Evolutionary conservation across 225 moss, liverwort and hornwort genomes (phyloP), one percentile per base, ranked within the genome.

Genomic region (Physcomitrium patens): DNA sequence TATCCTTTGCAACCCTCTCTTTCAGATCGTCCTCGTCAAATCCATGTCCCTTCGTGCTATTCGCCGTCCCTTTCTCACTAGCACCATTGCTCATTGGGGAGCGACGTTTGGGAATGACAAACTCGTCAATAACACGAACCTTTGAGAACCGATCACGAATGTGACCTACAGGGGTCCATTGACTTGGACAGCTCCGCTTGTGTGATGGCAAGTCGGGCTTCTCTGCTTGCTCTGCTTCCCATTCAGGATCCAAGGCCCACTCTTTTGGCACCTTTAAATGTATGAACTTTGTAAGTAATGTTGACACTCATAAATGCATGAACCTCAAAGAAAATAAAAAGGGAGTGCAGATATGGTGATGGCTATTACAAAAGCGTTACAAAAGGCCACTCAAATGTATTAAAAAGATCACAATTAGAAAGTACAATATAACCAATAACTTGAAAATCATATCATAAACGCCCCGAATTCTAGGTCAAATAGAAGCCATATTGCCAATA

Each of bases 241-340:
- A 99, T 53, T 84, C 71, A 59, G 91, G 85, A 78, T 99, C 99
- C 69, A 99, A 85, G 24, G 88, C 89, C 99, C 99, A 99, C 75
- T 99, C 99, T 77, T 92, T 99, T 0, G 95, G 93, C 72, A 99
- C 99, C 99, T 99, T 81, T 13, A 73, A 42, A 80, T 3, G 67
- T 37, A 68, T 8, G 70, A 72, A 11, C 51, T 1, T 68, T 45
- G 31, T 72, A 18, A 79, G 70, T 54, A 70, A 70, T 42, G 24
- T 19, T 51, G 14, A 15, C 11, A 23, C 27, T 41, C 65, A 17
- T 7, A 45, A 12, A 15, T 16, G 44, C 16, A 23, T 58, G 12
- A 67, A 57, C 22, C 27, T 42, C 57, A 9, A 27, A 47, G 17
- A 19, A 0, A 48, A 48, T 19, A 27, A 58, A 58, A 28, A 59